Conservation (phyloP, 1,284 basidiomycete species). For the Tilletia indica region DNA sequence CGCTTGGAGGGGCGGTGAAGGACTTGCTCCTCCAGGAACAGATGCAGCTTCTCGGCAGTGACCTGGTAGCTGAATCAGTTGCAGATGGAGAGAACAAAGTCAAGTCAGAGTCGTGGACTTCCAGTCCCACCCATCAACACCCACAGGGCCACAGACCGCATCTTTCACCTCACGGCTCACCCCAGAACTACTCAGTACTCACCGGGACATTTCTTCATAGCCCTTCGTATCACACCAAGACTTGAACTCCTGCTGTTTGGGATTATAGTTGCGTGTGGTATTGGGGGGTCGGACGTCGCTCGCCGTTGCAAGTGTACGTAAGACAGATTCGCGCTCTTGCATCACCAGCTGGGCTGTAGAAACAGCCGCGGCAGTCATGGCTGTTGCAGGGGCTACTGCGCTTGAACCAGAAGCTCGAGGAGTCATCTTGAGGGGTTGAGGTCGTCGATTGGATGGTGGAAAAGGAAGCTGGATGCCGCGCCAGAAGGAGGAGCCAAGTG, state of each 20-base stretch:
- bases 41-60: background rate
- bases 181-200: background rate
- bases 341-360: background rate
- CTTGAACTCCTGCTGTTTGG: background rate
- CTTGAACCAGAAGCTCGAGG: no score
- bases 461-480: no score
- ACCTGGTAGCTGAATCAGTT: background rate
- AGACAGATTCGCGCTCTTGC: background rate
- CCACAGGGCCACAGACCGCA: no score
- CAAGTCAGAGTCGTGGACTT: no score
- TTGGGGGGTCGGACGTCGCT: background rate
- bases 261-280: background rate
- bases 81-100: no score
- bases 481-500: no score
- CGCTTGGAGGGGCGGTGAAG: background rate
- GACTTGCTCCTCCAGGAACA: background rate
- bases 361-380: no score
- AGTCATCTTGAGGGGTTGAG: no score
- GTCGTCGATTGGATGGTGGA: no score
- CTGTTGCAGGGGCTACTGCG: no score
- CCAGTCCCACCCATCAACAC: no score
- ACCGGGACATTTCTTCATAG: conserved; percentile 1
- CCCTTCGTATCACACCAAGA: background rate
- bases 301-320: background rate
- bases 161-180: no score